Evolutionary conservation across 116 monocot species (phyloP).

Genomic region (Papilionanthe hybrid): DNA sequence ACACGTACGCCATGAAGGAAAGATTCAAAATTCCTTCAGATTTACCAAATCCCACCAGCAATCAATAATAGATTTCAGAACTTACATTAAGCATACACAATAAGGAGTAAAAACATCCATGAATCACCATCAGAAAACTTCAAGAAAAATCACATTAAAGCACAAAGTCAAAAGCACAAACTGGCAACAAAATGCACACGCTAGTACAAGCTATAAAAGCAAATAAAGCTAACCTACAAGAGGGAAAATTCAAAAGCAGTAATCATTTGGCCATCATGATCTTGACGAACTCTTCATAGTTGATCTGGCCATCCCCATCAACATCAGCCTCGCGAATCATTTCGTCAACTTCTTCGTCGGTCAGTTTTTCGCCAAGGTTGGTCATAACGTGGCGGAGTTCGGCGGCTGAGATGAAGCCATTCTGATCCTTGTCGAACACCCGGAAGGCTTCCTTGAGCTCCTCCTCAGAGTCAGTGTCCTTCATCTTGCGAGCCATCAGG

Average conservation of each 20-base stretch:
- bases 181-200: background rate
- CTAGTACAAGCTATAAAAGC: background rate
- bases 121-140: too few relatives aligned
- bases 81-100: too few relatives aligned
- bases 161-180: background rate
- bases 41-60: too few relatives aligned
- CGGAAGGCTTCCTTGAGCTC: slow-evolving; percentile 47
- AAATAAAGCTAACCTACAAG: background rate
- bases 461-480: slow-evolving; percentile 44
- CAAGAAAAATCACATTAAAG: background rate
- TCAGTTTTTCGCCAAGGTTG: slow-evolving; percentile 42
- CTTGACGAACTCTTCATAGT: slow-evolving; percentile 45
- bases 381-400: slow-evolving; percentile 46
- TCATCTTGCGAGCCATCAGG: slow-evolving; percentile 46
- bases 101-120: too few relatives aligned
- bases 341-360: slow-evolving; percentile 43
- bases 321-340: slow-evolving; percentile 47
- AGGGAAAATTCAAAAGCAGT: too few relatives aligned
- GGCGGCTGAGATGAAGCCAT: slow-evolving; percentile 43
- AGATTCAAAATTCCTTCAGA: too few relatives aligned
- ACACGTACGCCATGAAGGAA: too few relatives aligned
- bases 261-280: slow-evolving; percentile 43
- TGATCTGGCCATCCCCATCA: slow-evolving; percentile 44
- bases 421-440: slow-evolving; percentile 42
- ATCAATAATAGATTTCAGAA: too few relatives aligned